Percentiles rank a stretch among this genome's conserved stretches.
Evolutionary conservation across 331 rosid species (phyloP).

Genomic region (Prunus yedoensis): DNA sequence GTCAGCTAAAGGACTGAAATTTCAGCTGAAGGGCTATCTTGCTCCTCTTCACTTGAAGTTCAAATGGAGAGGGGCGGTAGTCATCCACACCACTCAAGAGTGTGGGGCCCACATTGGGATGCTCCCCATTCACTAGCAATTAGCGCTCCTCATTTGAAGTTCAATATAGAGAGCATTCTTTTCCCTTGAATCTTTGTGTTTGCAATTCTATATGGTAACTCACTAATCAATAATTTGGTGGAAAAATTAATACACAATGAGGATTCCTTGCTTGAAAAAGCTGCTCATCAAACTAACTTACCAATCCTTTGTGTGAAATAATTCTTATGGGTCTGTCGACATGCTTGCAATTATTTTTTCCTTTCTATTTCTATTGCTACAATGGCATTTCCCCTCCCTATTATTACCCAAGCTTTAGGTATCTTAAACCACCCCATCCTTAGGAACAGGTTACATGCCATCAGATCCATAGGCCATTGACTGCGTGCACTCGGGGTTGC

Average conservation of each 20-base stretch:
- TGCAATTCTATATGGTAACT: neutral
- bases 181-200: neutral
- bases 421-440: neutral
- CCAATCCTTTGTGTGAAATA: neutral
- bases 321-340: neutral
- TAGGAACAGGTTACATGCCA: neutral
- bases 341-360: neutral
- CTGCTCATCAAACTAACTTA: neutral
- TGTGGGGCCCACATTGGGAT: neutral
- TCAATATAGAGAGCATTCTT: neutral
- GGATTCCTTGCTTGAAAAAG: neutral
- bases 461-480: neutral
- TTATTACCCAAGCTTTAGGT: neutral
- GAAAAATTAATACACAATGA: neutral
- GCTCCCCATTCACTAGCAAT: neutral
- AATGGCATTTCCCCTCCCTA: neutral
- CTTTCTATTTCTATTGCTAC: neutral
- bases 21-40: conserved; percentile 1
- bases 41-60: neutral
- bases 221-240: neutral
- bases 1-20: neutral
- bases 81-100: neutral
- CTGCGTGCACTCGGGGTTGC: neutral
- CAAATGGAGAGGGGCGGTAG: neutral
- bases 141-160: neutral